A percentile compares a stretch with the other conserved stretches of the same genome.
phyloP scores from a whole-genome alignment of 805 yeast species.

The Brettanomyces bruxellensis region DNA sequence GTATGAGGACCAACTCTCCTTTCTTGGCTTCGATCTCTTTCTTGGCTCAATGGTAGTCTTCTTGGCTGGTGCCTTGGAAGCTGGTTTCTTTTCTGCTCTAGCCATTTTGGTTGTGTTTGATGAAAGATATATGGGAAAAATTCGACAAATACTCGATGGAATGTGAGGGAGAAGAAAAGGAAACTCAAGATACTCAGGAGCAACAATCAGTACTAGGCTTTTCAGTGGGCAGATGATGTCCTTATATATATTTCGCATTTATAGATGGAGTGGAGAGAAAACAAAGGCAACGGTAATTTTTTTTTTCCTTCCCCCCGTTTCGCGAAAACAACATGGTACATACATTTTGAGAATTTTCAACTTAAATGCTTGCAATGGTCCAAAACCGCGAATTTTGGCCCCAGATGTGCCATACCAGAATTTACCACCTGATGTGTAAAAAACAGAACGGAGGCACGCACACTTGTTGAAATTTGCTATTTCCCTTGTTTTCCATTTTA shows the following conservation, averaged over 20 bases:
- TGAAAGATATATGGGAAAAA: background rate
- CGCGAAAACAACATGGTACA: slow-evolving; percentile 7
- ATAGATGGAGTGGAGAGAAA: background rate
- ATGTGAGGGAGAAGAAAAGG: background rate
- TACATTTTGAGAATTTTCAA: slow-evolving; percentile 2
- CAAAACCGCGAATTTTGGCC: slow-evolving; percentile 5
- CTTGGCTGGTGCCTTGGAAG: slow-evolving; percentile 96
- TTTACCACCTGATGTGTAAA: slow-evolving; percentile 13
- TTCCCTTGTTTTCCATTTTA: background rate
- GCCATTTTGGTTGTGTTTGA: slow-evolving; percentile 37
- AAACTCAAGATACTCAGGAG: too few species aligned
- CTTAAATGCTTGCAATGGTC: background rate
- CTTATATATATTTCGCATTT: background rate
- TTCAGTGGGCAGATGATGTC: background rate
- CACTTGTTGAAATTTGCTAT: background rate
- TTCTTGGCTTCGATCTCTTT: slow-evolving; percentile 93
- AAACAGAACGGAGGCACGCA: slow-evolving; percentile 3
- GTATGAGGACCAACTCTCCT: slow-evolving; percentile 96
- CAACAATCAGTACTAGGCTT: background rate
- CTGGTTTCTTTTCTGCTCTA: slow-evolving; percentile 55
- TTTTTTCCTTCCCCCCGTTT: background rate
- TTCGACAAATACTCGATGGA: background rate
- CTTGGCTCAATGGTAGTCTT: slow-evolving; percentile 78
- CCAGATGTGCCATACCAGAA: slow-evolving; percentile 8
- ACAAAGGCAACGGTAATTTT: background rate